Evolutionary conservation across 306 rosid species (phyloP).

Genomic region (Quercus parvula): DNA sequence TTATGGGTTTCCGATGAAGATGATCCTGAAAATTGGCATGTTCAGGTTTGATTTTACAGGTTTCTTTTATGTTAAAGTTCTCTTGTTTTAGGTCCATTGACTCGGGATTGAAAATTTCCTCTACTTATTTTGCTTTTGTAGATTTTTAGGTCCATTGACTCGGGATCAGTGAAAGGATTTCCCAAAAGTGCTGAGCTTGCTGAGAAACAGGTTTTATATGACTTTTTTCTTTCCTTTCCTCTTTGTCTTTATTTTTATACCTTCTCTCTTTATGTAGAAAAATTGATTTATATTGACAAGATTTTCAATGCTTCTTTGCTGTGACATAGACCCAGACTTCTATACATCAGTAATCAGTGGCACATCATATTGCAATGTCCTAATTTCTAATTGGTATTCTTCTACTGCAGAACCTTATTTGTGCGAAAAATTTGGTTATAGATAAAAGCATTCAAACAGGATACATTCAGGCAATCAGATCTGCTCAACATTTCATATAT

Average conservation of each 20-base stretch:
- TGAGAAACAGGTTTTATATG: slow-evolving; percentile 39
- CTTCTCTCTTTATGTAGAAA: background rate
- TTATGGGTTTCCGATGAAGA: slow-evolving; percentile 54
- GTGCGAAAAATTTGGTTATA: slow-evolving; percentile 59
- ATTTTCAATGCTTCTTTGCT: background rate
- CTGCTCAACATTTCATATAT: slow-evolving; percentile 91
- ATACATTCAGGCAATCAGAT: slow-evolving; percentile 93
- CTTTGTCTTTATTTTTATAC: background rate
- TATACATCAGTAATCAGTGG: background rate
- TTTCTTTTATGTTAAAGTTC: slow-evolving; percentile 1
- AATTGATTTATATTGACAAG: slow-evolving; percentile 7
- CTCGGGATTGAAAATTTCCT: background rate
- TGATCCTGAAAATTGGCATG: slow-evolving; percentile 87
- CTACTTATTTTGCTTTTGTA: slow-evolving; percentile 30
- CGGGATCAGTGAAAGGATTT: slow-evolving; percentile 88
- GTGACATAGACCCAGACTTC: background rate
- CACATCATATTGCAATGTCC: slow-evolving; percentile 2
- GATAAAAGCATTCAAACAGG: slow-evolving; percentile 92
- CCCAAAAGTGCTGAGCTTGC: slow-evolving; percentile 52
- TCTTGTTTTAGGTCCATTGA: too few relatives aligned
- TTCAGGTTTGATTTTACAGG: slow-evolving; percentile 65
- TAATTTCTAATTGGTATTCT: slow-evolving; percentile 17
- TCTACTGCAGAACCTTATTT: slow-evolving; percentile 72
- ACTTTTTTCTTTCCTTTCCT: background rate
- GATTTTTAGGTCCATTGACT: slow-evolving; percentile 94